phyloP scores from a whole-genome alignment of 352 stramenopile genomes.

The Pilasporangium apinafurcum region DNA sequence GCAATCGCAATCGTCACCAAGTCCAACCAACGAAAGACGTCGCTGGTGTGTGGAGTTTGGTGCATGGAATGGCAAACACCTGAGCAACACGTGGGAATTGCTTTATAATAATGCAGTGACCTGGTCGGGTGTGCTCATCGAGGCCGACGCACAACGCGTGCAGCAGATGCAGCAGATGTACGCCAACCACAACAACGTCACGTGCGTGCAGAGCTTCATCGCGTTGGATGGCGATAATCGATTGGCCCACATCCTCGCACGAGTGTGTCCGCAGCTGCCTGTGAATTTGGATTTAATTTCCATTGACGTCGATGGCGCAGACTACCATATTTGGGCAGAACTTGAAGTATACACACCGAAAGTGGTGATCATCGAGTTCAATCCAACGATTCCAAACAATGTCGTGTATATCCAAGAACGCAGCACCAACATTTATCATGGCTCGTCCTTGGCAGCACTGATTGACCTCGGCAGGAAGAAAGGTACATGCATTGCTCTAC shows the following conservation, averaged over 20 bases:
- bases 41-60: slow-evolving; percentile 78
- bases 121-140: slow-evolving; percentile 66
- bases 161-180: slow-evolving; percentile 39
- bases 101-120: slow-evolving; percentile 20
- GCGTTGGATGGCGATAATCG: slow-evolving; percentile 23
- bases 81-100: slow-evolving; percentile 66
- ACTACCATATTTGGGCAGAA: slow-evolving; percentile 69
- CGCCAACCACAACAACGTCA: slow-evolving; percentile 24
- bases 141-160: slow-evolving; percentile 56
- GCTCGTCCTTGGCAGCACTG: slow-evolving; percentile 57
- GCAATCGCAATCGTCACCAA: background rate
- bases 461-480: slow-evolving; percentile 45
- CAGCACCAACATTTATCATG: slow-evolving; percentile 45
- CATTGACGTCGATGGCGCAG: slow-evolving; percentile 72
- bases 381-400: slow-evolving; percentile 77
- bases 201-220: slow-evolving; percentile 43
- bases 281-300: slow-evolving; percentile 29
- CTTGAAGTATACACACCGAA: slow-evolving; percentile 31
- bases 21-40: background rate
- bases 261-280: slow-evolving; percentile 3
- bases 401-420: slow-evolving; percentile 64
- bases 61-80: slow-evolving; percentile 74
- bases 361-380: slow-evolving; percentile 81
- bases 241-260: slow-evolving; percentile 14
- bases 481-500: slow-evolving; percentile 1